Conservation (phyloP, 2,329 filamentous ascomycete genomes). For the Neocucurbitaria cava region DNA sequence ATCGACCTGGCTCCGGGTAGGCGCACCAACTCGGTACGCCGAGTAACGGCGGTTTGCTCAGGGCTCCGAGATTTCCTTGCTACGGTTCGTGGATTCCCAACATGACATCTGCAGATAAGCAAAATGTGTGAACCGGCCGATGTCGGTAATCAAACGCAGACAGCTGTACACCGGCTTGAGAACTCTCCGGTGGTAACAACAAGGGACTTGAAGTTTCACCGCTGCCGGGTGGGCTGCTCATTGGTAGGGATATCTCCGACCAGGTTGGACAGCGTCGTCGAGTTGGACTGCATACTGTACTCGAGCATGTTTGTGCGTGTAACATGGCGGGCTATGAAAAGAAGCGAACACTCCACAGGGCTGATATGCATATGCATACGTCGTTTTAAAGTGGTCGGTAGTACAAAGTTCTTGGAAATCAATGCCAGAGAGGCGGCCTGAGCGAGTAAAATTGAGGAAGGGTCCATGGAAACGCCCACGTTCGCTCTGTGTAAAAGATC, state of each 20-base stretch:
- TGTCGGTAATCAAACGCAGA: conserved; percentile 29
- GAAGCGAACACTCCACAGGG: conserved; percentile 15
- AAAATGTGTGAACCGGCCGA: conserved; percentile 25
- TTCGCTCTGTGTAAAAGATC: conserved; percentile 7
- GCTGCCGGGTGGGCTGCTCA: background rate
- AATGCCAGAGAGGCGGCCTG: background rate
- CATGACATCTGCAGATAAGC: conserved; percentile 30
- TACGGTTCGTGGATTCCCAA: conserved; percentile 3
- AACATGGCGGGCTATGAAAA: conserved; percentile 4
- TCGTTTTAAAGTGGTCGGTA: conserved; percentile 4
- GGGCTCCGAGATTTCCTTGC: background rate
- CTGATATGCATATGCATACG: conserved; percentile 15
- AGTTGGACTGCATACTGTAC: conserved; percentile 15
- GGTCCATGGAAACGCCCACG: conserved; percentile 6
- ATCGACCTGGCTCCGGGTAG: background rate
- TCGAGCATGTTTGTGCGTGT: conserved; percentile 20
- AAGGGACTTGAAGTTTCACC: background rate
- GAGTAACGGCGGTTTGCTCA: background rate
- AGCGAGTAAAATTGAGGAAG: background rate
- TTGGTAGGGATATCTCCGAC: conserved; percentile 14
- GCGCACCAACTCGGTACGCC: background rate
- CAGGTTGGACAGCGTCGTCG: conserved; percentile 14
- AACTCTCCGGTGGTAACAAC: background rate
- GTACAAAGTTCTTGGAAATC: conserved; percentile 10
- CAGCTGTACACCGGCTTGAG: conserved; percentile 13